Evolutionary conservation across 225 moss, liverwort and hornwort genomes (phyloP), one percentile per base, ranked within the genome.

Genomic region (Polytrichum commune): DNA sequence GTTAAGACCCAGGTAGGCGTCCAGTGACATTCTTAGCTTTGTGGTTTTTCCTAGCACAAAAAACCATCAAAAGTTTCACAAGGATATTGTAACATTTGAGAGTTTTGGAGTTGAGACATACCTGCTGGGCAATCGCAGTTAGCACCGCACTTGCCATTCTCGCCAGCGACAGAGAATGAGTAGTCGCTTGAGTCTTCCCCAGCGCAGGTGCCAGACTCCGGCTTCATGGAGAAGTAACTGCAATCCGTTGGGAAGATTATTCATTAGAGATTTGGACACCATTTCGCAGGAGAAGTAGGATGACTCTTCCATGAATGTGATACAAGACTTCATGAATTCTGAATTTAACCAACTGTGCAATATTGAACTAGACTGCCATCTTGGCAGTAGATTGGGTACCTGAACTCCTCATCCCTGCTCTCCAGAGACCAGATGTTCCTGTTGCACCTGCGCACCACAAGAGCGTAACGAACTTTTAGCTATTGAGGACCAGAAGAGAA

Each of bases 401-500:
- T 75, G 64, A 75, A 55, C 46, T 46, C 46, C 7, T 54, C 72
- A 26, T 57, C 71, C 53, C 55, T 67, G 67, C 29, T 63, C 54
- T 78, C 74, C 4, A 77, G 74, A 27, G 67, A 82, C 68, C 64
- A 18, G 77, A 77, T 53, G 32, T 74, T 82, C 27, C 70, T 71
- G 63, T 82, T 82, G 72, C 82, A 82, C 7, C 82, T 82, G 82
- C 61, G 63, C 33, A 46, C 46, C 46, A 46, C 46, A 46, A 46
- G 46, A 46, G 46, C 46, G 13, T 46, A 2, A 4, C 3, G 46
- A 46, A 53, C 7, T 8, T 26, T 20, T 19, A 20, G 24, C n/a
- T 1, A 9, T 58, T 58, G 7, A 58, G 23, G n/a, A 23, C 26
- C 28, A 65, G 5, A 20, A 64, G 55, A 67, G 20, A 72, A 55